Base-by-base conservation (phyloP, 2,329 filamentous ascomycete genomes). In the Cordyceps tenuipes region DNA sequence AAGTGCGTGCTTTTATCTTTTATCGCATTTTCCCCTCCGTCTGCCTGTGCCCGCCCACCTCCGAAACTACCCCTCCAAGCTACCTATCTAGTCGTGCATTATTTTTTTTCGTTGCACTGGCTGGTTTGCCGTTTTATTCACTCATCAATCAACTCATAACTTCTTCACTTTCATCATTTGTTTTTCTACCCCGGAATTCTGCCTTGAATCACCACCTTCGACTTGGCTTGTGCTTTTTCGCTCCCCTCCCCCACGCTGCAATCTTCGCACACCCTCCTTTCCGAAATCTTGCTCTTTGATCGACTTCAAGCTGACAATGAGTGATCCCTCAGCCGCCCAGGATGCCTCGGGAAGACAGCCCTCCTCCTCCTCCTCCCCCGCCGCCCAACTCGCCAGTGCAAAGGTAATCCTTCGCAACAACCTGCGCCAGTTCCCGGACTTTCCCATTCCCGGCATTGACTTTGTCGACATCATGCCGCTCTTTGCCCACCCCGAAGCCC, bases 401-500 rank as follows among this genome's bases (percentile, higher is more conserved):
- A 83, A 86, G 82, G 77, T 85, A 82, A 88, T 76, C 82, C 92
- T 80, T 81, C 76, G 86, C 71, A 76, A 77, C 66, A 84, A 88
- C 62, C 84, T 97, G 67, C 89, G 90, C 75, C 87, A 91, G 74
- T 96, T 91, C 78, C 85, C 86, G 70, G 91, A 97, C 80, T 97
- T 97, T 78, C 93, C 93, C 62, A 87, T 88, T 66, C 86, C 89
- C 50, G 93, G 94, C 73, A 93, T 99, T 71, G 82, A 96, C 69
- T 99, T 99, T 76, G 91, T 97, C 79, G 94, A 99, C 73, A 97
- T 99, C 76, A 87, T 99, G 75, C 94, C 94, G 63, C 87, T 97
- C 71, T 97, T 99, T 80, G 86, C 90, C 72, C 82, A 91, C 70
- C 85, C 87, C 59, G 71, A 74, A 56, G 80, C 89, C 63, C 93